These are phyloP conservation scores for Sinapis alba DNA, from an alignment of 441 rosid genomes.

Conservation along the genomic window DNA sequence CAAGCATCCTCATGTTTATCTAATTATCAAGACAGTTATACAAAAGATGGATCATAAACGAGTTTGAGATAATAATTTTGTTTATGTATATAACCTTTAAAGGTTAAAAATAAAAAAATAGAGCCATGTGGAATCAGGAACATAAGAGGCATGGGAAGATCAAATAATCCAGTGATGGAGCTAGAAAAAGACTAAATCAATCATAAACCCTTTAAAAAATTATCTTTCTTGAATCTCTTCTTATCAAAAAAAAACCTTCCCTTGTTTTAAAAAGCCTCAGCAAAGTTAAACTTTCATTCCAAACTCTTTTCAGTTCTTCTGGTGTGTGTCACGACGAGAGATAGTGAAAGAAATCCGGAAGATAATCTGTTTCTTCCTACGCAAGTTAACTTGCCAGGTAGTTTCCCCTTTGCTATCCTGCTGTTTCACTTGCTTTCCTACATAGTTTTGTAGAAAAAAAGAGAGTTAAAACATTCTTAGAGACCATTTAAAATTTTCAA, in stretches of 20 bases:
- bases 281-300: conserved; percentile 21
- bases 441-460: not conserved
- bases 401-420: not conserved
- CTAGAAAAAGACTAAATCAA: conserved; percentile 26
- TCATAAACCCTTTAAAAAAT: conserved; percentile 21
- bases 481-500: not conserved
- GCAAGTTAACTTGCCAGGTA: conserved; percentile 30
- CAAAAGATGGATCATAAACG: not conserved
- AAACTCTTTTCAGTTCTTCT: conserved; percentile 1
- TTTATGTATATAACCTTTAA: not conserved
- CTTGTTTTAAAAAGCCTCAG: conserved; percentile 8
- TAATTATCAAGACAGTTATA: not conserved
- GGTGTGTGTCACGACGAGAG: not conserved
- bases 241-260: not conserved
- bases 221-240: conserved; percentile 15
- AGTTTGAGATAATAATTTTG: not conserved
- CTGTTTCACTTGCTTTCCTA: not conserved
- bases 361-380: conserved; percentile 8
- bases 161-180: conserved; percentile 41
- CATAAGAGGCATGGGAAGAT: conserved; percentile 34
- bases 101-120: conserved; percentile 18
- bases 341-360: not conserved
- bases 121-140: conserved; percentile 34
- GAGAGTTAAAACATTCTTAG: not conserved
- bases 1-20: not conserved